phyloP scores from a whole-genome alignment of 1,284 basidiomycete species.

The Apiotrichum veenhuisii region DNA sequence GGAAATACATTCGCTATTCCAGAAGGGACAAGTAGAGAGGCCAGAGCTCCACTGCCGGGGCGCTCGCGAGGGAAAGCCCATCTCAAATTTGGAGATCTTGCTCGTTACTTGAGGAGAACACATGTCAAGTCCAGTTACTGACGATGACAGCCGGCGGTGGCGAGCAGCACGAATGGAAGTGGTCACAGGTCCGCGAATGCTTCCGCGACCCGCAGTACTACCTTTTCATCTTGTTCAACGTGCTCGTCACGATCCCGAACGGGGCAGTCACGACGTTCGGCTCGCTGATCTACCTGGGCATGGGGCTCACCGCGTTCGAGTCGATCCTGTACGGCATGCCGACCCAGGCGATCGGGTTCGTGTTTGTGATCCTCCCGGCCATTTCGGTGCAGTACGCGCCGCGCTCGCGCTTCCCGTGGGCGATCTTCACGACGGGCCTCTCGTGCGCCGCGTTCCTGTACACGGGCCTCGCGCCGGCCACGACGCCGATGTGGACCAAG shows the following conservation, averaged over 20 bases:
- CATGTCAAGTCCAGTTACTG: no score
- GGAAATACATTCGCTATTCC: no score
- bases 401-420: constrained; percentile 22
- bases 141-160: constrained; percentile 20
- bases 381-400: constrained; percentile 16
- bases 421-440: constrained; percentile 18
- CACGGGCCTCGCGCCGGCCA: constrained; percentile 19
- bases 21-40: no score
- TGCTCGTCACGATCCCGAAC: constrained; percentile 26
- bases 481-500: constrained; percentile 21
- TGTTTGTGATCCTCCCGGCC: constrained; percentile 17
- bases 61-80: no score
- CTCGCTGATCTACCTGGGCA: constrained; percentile 20
- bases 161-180: constrained; percentile 23
- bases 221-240: constrained; percentile 23
- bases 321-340: constrained; percentile 26
- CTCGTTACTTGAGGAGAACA: no score
- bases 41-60: no score
- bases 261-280: constrained; percentile 20
- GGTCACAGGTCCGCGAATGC: constrained; percentile 27
- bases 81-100: no score
- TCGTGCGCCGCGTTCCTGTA: constrained; percentile 23
- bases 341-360: constrained; percentile 17
- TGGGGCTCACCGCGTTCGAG: constrained; percentile 24
- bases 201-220: constrained; percentile 30